Evolutionary conservation across 2,329 filamentous ascomycete species (phyloP), one percentile per base, ranked within the genome.

Genomic region (Microcera coccophila): DNA sequence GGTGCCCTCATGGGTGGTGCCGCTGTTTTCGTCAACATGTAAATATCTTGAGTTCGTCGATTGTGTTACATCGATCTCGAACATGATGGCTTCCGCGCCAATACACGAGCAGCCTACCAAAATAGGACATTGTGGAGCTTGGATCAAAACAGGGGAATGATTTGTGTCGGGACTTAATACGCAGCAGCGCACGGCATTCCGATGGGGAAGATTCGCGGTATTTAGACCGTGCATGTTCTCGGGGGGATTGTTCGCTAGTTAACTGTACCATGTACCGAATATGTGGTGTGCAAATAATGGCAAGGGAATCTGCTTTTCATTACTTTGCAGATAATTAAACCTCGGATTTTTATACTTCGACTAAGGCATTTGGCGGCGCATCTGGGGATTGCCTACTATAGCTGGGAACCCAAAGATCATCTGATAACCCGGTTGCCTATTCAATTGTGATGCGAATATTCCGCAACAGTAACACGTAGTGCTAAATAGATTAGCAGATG

Each of bases 1-100:
- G 71, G 71, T 22, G 72, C 71, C 18, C 61, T 75, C 44, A 59
- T 74, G 37, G 73, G 71, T 18, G 73, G 71, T 52, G 70, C 68
- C 3, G 73, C 69, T 38, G 44, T 72, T 38, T 49, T 73, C 36
- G 65, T 59, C 54, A 73, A 73, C 62, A 43, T 74, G 54, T 75
- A 71, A 65, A 53, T 26, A 26, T 7, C 22, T 26, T 26, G 7
- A 26, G 12, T n/a, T n/a, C 22, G 22, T 26, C 22, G 7, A 26
- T 7, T 26, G 12, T 26, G 22, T 12, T 12, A 7, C 22, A 26
- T 12, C 7, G 7, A 7, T 26, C 22, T 26, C 22, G 22, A 26
- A 26, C 22, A 26, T 26, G 22, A 12, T 12, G 12, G 22, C 22
- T 26, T 26, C 22, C 22, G 12, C 22, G 22, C 22, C 22, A 26